Base-by-base conservation (phyloP, 225 moss, liverwort and hornwort genomes). In the Climacium dendroides region DNA sequence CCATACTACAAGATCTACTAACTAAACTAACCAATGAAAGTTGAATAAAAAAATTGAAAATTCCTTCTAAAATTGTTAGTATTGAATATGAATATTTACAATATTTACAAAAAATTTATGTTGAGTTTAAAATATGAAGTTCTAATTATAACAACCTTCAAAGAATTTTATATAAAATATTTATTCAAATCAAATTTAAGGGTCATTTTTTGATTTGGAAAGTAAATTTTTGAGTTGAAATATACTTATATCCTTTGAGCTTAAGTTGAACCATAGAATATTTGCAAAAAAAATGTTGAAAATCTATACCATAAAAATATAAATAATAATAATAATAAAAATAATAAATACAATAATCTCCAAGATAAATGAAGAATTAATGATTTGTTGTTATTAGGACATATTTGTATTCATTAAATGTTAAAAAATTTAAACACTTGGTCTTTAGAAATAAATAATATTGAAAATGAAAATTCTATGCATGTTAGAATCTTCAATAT, bases 341-440 rank as follows among this genome's bases (percentile, higher is more conserved):
- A 72, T 0, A 28, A 19, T 9, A 10, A 45, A 32, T 74, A 74
- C 4, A 48, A 74, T 1, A 48, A 7, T 32, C 13, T 74, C 20
- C 4, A 20, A 15, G 0, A 71, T 26, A 41, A 71, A 2, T 45
- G 28, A 43, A 45, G 28, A 71, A 45, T 43, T 2, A 28, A 72
- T 45, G 15, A 6, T 29, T 45, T 5, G 9, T 72, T 72, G 3
- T 43, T 10, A 45, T 19, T 3, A 6, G 4, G 7, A 2, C 3
- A 30, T 29, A 30, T 11, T 15, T 30, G 6, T 47, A 1, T 18
- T 19, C 5, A 9, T 47, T 5, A 19, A 0, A 4, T 30, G 4
- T 30, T 73, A 19, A 48, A 47, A 72, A 73, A 47, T 30, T 1
- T 73, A 1, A 47, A 47, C 11, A 69, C 3, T 11, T 13, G 24